Percentiles rank a stretch among this genome's conserved stretches.
Evolutionary conservation across 1,284 basidiomycete genomes (phyloP).

Genomic region (Austropuccinia psidii): DNA sequence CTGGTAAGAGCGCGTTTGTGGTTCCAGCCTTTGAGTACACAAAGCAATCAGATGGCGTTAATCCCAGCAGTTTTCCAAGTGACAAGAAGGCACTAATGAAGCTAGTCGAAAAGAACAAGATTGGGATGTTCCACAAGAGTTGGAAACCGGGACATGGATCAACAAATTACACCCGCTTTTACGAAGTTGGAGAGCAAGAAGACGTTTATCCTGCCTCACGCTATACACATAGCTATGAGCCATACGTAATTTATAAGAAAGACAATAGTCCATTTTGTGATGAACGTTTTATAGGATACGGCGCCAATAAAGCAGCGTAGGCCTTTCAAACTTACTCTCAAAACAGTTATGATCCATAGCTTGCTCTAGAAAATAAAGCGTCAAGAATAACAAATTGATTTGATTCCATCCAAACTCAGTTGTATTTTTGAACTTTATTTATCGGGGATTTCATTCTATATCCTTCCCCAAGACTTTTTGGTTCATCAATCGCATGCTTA

Average conservation of each 20-base stretch:
- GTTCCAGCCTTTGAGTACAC: constrained; percentile 70
- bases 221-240: constrained; percentile 73
- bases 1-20: constrained; percentile 61
- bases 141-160: constrained; percentile 72
- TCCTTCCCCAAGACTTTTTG: constrained; percentile 73
- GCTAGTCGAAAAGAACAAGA: constrained; percentile 54
- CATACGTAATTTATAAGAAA: constrained; percentile 69
- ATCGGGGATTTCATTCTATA: constrained; percentile 64
- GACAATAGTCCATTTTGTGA: constrained; percentile 73
- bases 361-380: not conserved
- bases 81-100: constrained; percentile 58
- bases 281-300: constrained; percentile 79
- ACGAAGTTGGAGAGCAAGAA: constrained; percentile 54
- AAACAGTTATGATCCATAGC: not conserved
- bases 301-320: constrained; percentile 54
- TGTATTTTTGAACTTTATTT: constrained; percentile 62
- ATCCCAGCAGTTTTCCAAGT: constrained; percentile 57
- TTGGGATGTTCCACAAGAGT: constrained; percentile 65
- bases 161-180: constrained; percentile 65
- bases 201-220: constrained; percentile 63
- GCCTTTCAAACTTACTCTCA: not conserved
- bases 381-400: too few relatives aligned
- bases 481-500: constrained; percentile 75
- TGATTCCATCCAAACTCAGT: constrained; percentile 52
- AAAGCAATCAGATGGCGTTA: constrained; percentile 57